Evolutionary conservation across 352 stramenopile genomes (phyloP), one percentile per base, ranked within the genome.

Genomic region (Pythium dissimile): DNA sequence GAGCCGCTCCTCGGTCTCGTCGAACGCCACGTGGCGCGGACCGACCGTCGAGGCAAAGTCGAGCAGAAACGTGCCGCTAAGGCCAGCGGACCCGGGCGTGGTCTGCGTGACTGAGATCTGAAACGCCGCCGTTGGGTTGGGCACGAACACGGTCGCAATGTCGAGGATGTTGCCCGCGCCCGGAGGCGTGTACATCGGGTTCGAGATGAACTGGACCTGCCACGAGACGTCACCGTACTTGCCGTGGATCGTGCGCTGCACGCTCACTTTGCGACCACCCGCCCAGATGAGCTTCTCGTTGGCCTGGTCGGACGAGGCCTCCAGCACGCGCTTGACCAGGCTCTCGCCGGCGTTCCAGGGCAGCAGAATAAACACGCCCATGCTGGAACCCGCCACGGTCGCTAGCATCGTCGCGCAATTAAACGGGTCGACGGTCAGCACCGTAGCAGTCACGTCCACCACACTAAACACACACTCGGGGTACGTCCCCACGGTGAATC

Each of bases 171-270:
- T 84, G 11, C 94, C 95, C 23, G 95, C 84, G 5, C 96, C 95
- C 11, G 92, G 86, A 13, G 95, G 95, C 23, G 79, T 97, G 39
- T 86, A 82, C 7, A 63, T 71, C 15, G 84, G 78, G 59, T 98
- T 99, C 20, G 92, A 80, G 15, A 96, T 97, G 61, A 98, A 99
- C 2, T 74, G 94, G 9, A 99, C 72, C 16, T 73, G 69, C 92
- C 94, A 99, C 53, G 97, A 91, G 47, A 97, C 89, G 39, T 94
- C 86, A 3, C 95, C 96, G 59, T 98, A 98, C 62, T 98, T 97
- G 34, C 94, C 93, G 28, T 97, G 80, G 30, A 98, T 89, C 26
- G 72, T 92, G 34, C 89, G 75, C n/a, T 73, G 66, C 9, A 98
- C 92, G 26, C 75, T 80, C 13, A 98, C 93, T 13, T 80, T 73